phyloP scores from a whole-genome alignment of 1,139 yeast genomes.

The Blastobotrys petasosporus region DNA sequence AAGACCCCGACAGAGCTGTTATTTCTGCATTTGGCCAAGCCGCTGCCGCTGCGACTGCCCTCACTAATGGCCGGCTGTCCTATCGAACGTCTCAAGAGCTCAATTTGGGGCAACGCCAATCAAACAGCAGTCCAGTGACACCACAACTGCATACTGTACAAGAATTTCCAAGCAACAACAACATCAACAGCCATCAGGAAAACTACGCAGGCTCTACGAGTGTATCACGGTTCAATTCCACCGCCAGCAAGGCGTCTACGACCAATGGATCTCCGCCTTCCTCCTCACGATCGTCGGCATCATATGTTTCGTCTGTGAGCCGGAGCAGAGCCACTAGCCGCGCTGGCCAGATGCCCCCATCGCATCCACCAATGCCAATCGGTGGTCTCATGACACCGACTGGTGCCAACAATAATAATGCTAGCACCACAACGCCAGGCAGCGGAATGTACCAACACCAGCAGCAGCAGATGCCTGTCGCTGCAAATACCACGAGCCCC shows the following conservation, averaged over 20 bases:
- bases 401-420: too few species aligned
- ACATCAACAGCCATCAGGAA: background rate
- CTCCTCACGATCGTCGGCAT: constrained; percentile 14
- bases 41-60: too few species aligned
- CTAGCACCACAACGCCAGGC: constrained; percentile 4
- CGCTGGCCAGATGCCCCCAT: constrained; percentile 21
- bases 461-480: background rate
- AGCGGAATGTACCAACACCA: constrained; percentile 1
- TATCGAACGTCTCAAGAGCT: too few species aligned
- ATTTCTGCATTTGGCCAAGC: constrained; percentile 8
- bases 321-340: constrained; percentile 25
- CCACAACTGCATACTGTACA: constrained; percentile 17
- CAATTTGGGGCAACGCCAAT: too few species aligned
- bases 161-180: constrained; percentile 1
- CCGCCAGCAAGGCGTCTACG: background rate
- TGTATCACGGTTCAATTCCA: too few species aligned
- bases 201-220: background rate
- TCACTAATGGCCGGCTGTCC: too few species aligned
- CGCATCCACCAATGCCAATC: constrained; percentile 11
- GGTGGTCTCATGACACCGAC: too few species aligned
- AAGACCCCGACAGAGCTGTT: background rate
- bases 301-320: constrained; percentile 14
- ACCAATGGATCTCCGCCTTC: constrained; percentile 6
- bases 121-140: constrained; percentile 10
- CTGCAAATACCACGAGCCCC: background rate